A percentile compares a stretch with the other conserved stretches of the same genome.
These are phyloP conservation scores for Paramarasmius palmivorus DNA, from an alignment of 1,284 basidiomycete genomes.

Conservation along the genomic window DNA sequence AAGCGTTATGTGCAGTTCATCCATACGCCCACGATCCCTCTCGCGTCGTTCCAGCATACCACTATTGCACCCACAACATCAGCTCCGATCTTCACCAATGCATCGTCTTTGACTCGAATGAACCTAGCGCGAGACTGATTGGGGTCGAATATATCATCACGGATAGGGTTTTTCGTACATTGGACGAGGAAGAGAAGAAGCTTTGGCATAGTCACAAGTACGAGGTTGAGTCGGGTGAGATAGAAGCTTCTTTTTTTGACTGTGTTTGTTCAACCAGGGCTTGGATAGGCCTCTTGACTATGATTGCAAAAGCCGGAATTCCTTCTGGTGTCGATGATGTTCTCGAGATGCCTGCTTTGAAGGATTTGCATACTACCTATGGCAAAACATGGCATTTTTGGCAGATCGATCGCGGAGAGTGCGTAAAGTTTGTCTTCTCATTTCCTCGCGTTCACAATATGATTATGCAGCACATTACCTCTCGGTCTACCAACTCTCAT, in stretches of 20 bases:
- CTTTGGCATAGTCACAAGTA: constrained; percentile 15
- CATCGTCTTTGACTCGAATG: constrained; percentile 12
- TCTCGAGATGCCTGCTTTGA: constrained; percentile 10
- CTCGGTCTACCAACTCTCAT: constrained; percentile 10
- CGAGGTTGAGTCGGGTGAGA: constrained; percentile 10
- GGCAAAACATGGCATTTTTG: constrained; percentile 14
- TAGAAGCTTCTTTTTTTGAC: not conserved
- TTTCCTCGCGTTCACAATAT: not conserved
- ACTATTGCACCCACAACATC: constrained; percentile 12
- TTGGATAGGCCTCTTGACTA: constrained; percentile 7
- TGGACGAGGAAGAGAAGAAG: constrained; percentile 10
- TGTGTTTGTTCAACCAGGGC: not conserved
- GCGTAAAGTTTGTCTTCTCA: not conserved
- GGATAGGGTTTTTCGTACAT: constrained; percentile 5
- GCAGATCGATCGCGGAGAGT: constrained; percentile 12
- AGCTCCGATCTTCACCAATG: constrained; percentile 10
- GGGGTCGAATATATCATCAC: constrained; percentile 11
- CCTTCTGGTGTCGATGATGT: constrained; percentile 6
- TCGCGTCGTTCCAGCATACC: constrained; percentile 12
- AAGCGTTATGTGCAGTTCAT: constrained; percentile 11
- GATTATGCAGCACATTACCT: constrained; percentile 2
- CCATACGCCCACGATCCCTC: constrained; percentile 9
- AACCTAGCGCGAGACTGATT: constrained; percentile 9
- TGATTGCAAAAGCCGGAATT: constrained; percentile 11
- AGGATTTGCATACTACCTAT: constrained; percentile 11